Base-by-base conservation (phyloP, 2,329 filamentous ascomycete species). In the Didymella keratinophila region DNA sequence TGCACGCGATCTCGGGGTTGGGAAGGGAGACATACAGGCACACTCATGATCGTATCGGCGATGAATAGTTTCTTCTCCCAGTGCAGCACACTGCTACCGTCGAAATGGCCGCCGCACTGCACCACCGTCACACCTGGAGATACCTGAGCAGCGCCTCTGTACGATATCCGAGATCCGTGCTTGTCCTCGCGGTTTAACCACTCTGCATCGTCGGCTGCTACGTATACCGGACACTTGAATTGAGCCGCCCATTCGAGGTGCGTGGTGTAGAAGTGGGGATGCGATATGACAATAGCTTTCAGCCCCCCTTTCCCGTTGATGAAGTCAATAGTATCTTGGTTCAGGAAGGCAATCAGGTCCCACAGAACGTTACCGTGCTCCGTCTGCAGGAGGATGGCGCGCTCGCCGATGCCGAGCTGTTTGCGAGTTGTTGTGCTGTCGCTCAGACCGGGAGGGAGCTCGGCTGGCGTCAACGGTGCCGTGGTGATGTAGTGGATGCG, bases 201-300 rank as follows among this genome's bases (percentile, higher is more conserved):
- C 63, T 79, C 69, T 53, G 77, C 75, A 74, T 96, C 92, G 57
- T 90, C 88, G 6, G 75, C 75, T 0, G 88, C 81, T 1, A 92
- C 70, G 68, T 90, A 93, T 0, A 95, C 86, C 0, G 87, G 87
- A 66, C 90, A 93, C 4, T 77, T 28, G 65, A 95, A 94, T 0
- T 82, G 81, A 43, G 79, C 72, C 0, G 89, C 88, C 91, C 92
- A 96, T 64, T 89, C 85, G 0, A 90, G 75, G 73, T 92, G 89
- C 3, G 90, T 90, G 14, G 87, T 87, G 77, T 91, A 95, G 77
- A 91, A 96, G 73, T 96, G 92, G 51, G 92, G 92, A 76, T 96
- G 90, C 11, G 84, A 88, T 62, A 93, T 91, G 0, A 82, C 87
- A 44, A 95, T 93, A 0, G 88, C 90, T 32, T 80, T 79, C 12